Conservation (phyloP, 768 basidiomycete genomes). For the Amylocystis lapponica region DNA sequence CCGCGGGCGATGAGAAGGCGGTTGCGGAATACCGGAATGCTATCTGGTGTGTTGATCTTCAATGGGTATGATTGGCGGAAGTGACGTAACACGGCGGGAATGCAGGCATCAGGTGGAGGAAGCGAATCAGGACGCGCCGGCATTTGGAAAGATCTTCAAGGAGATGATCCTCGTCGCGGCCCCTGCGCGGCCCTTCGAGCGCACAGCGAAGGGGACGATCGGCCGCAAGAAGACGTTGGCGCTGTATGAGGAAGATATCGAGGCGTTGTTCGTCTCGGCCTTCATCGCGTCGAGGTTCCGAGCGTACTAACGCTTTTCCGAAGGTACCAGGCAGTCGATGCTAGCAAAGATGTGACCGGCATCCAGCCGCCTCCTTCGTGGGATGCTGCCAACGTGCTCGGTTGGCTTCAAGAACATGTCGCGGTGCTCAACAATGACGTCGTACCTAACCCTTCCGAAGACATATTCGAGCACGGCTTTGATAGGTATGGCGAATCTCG, state of each 20-base stretch:
- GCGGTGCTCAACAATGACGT: too few species aligned
- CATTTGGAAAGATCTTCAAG: conserved; percentile 24
- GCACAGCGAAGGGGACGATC: conserved; percentile 30
- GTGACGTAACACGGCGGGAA: too few species aligned
- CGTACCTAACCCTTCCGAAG: conserved; percentile 27
- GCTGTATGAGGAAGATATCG: conserved; percentile 7
- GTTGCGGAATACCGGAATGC: conserved; percentile 30
- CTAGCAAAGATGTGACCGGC: too few species aligned
- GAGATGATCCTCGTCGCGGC: conserved; percentile 29
- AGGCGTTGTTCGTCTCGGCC: conserved; percentile 25
- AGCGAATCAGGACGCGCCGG: conserved; percentile 18
- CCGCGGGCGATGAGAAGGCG: conserved; percentile 23
- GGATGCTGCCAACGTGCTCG: too few species aligned
- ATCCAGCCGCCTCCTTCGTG: too few species aligned
- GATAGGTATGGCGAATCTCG: too few species aligned
- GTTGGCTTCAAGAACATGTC: too few species aligned
- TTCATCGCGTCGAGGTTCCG: too few species aligned
- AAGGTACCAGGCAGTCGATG: too few species aligned
- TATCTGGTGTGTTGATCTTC: conserved; percentile 28
- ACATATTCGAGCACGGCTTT: too few species aligned
- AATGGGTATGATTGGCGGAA: not conserved
- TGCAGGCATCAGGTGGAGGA: conserved; percentile 25
- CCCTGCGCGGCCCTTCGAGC: conserved; percentile 25
- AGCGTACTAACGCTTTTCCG: conserved; percentile 26
- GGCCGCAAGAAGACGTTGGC: too few species aligned